A percentile compares a stretch with the other conserved stretches of the same genome.
These are phyloP conservation scores for Reticulomyxa filosa DNA, from an alignment of 78 protist genomes.

Conservation along the genomic window DNA sequence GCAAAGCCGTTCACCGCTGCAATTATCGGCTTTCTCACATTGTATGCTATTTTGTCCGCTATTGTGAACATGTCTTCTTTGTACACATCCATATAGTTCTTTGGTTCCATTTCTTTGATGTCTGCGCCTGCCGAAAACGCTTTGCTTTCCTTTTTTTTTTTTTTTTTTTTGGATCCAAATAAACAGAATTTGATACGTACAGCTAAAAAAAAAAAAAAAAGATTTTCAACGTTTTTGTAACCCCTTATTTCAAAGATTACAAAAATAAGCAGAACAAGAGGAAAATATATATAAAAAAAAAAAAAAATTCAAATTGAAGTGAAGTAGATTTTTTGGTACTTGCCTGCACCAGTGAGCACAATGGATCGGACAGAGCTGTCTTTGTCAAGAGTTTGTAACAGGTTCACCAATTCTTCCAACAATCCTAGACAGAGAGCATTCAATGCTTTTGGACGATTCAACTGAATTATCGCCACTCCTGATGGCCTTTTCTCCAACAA, in stretches of 20 bases:
- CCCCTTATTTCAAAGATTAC: too few species aligned
- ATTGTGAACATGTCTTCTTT: conserved; percentile 33
- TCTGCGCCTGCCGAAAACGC: conserved; percentile 74
- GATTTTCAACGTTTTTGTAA: too few species aligned
- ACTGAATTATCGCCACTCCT: conserved; percentile 31
- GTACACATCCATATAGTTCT: conserved; percentile 19
- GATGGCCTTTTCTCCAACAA: too few species aligned
- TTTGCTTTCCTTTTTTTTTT: too few species aligned
- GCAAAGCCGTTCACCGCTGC: conserved; percentile 92
- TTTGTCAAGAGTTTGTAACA: too few species aligned
- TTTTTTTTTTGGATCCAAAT: too few species aligned
- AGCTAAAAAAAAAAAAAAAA: too few species aligned
- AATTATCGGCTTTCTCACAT: conserved; percentile 55
- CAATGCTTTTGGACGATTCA: conserved; percentile 70
- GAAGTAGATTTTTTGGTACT: too few species aligned
- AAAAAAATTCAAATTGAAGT: too few species aligned
- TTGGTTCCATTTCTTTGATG: conserved; percentile 70
- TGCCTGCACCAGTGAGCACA: conserved; percentile 64
- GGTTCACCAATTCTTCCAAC: conserved; percentile 47
- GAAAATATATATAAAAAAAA: too few species aligned
- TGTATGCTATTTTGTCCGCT: conserved; percentile 29
- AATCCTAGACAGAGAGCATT: conserved; percentile 73
- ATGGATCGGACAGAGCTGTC: conserved; percentile 51
- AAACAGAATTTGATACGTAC: too few species aligned
- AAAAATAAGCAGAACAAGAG: too few species aligned